phyloP scores from a whole-genome alignment of 805 yeast genomes.

The Teunomyces gatunensis region DNA sequence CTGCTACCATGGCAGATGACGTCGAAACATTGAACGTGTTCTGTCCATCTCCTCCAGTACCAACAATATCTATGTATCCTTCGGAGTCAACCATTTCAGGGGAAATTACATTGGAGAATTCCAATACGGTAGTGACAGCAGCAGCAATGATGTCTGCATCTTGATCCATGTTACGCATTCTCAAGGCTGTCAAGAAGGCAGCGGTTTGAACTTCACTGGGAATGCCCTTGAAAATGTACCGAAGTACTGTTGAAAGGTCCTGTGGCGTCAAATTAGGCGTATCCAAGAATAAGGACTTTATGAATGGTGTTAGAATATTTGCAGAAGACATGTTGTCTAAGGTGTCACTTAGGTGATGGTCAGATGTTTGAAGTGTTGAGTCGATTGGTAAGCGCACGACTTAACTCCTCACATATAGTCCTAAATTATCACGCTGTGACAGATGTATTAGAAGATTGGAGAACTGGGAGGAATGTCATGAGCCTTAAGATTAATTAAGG shows the following conservation, averaged over 20 bases:
- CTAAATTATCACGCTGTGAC: too few relatives aligned
- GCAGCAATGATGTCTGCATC: constrained; percentile 79
- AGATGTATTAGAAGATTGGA: too few relatives aligned
- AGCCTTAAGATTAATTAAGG: too few relatives aligned
- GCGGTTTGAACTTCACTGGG: constrained; percentile 71
- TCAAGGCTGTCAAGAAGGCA: constrained; percentile 75
- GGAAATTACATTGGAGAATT: constrained; percentile 58
- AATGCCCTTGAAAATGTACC: constrained; percentile 55
- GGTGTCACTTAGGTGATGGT: background rate
- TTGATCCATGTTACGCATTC: constrained; percentile 74
- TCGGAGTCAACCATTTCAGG: constrained; percentile 40
- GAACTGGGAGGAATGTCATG: too few relatives aligned
- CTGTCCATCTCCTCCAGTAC: constrained; percentile 99
- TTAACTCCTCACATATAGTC: background rate
- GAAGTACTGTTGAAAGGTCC: constrained; percentile 65
- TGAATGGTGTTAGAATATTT: constrained; percentile 50
- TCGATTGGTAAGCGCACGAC: background rate
- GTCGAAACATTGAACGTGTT: constrained; percentile 96
- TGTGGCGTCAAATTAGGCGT: constrained; percentile 63
- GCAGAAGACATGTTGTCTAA: constrained; percentile 9
- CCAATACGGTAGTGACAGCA: constrained; percentile 74
- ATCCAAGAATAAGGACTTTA: constrained; percentile 57
- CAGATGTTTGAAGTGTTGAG: background rate
- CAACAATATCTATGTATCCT: constrained; percentile 85
- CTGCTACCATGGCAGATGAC: constrained; percentile 88